Conservation (phyloP, 169 alveolate genomes). For the Plasmodium falciparum region DNA sequence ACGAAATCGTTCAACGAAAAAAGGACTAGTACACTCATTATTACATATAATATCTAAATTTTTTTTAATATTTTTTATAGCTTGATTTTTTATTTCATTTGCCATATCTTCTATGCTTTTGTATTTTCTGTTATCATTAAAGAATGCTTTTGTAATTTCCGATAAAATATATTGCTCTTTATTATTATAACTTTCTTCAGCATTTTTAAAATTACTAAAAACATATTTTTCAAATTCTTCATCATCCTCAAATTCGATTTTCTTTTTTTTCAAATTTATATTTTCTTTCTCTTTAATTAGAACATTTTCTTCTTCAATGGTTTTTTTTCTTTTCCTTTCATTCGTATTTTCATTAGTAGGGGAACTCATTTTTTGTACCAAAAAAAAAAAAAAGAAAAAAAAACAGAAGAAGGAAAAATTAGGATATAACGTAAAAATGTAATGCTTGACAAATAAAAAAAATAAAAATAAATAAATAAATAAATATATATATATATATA, state of each 20-base stretch:
- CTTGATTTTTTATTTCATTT: slow-evolving; percentile 55
- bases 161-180: slow-evolving; percentile 44
- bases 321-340: slow-evolving; percentile 38
- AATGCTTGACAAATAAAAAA: no score
- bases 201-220: slow-evolving; percentile 43
- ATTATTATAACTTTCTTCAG: neutral
- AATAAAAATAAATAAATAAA: no score
- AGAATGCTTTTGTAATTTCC: slow-evolving; percentile 39
- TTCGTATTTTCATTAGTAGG: neutral
- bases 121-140: slow-evolving; percentile 41
- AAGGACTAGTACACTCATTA: slow-evolving; percentile 73
- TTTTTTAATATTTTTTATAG: slow-evolving; percentile 31
- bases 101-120: slow-evolving; percentile 73
- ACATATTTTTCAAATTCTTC: slow-evolving; percentile 70
- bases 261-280: slow-evolving; percentile 14
- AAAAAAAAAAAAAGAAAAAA: neutral
- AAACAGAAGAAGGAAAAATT: neutral
- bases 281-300: neutral
- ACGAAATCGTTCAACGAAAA: slow-evolving; percentile 56
- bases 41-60: slow-evolving; percentile 66
- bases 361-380: neutral
- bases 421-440: neutral
- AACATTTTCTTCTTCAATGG: slow-evolving; percentile 14
- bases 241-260: slow-evolving; percentile 67
- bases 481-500: no score